These are phyloP conservation scores for Saccharomycopsis sp. DNA, from an alignment of 805 yeast species.

Conservation along the genomic window DNA sequence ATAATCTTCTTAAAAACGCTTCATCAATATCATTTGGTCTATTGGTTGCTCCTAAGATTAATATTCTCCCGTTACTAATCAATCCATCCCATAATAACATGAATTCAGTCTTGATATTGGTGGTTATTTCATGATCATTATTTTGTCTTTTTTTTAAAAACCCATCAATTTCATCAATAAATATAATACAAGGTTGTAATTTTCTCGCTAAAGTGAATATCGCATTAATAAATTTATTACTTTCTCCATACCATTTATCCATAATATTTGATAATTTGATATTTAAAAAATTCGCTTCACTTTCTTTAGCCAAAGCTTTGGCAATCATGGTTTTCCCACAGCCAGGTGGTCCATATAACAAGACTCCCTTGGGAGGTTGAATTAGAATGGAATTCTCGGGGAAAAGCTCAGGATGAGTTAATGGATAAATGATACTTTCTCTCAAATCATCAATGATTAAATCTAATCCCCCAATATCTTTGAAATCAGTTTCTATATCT, in stretches of 20 bases:
- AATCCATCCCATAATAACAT: constrained; percentile 98
- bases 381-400: constrained; percentile 59
- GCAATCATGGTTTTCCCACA: constrained; percentile 98
- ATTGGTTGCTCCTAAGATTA: constrained; percentile 93
- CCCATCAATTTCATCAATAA: constrained; percentile 94
- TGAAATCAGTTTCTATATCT: constrained; percentile 67
- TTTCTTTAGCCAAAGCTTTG: constrained; percentile 85
- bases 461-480: constrained; percentile 85
- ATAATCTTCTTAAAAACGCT: constrained; percentile 88
- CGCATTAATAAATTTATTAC: constrained; percentile 89
- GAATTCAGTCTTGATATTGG: constrained; percentile 89
- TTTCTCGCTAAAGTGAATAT: constrained; percentile 82
- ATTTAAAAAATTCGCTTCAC: constrained; percentile 84
- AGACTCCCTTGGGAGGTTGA: constrained; percentile 90
- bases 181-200: constrained; percentile 87
- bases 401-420: constrained; percentile 67
- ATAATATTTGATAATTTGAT: constrained; percentile 87
- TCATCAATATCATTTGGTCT: constrained; percentile 84
- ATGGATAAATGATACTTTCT: constrained; percentile 83
- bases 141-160: constrained; percentile 78
- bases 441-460: constrained; percentile 71
- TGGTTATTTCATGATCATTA: constrained; percentile 89
- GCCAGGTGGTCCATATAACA: constrained; percentile 93
- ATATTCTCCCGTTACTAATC: constrained; percentile 60
- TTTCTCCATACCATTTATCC: constrained; percentile 98